Evolutionary conservation across 257 asterid genomes (phyloP).

Genomic region (Cinchona pubescens): DNA sequence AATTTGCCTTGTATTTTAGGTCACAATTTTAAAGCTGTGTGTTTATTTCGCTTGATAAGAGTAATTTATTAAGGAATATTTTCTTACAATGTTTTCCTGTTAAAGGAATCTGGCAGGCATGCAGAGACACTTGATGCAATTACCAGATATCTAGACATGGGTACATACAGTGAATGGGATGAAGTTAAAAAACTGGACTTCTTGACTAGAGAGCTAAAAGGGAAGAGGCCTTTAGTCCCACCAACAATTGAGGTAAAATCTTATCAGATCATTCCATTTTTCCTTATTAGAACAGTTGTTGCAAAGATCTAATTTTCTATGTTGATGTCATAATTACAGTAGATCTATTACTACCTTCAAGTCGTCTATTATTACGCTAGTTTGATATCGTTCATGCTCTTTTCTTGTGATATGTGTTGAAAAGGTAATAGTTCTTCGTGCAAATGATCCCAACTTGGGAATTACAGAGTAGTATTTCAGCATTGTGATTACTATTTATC

Average conservation of each 20-base stretch:
- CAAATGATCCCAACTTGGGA: not conserved
- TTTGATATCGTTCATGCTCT: not conserved
- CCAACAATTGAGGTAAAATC: constrained; percentile 76
- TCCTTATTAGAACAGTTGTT: not conserved
- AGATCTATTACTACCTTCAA: not conserved
- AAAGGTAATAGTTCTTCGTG: not conserved
- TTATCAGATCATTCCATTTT: not conserved
- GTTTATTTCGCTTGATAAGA: not conserved
- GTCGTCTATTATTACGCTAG: not conserved
- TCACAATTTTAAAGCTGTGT: not conserved
- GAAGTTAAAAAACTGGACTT: constrained; percentile 84
- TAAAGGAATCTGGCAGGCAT: constrained; percentile 90
- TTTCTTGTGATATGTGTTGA: not conserved
- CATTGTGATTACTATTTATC: not conserved
- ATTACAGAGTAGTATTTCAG: not conserved
- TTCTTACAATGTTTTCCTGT: constrained; percentile 24
- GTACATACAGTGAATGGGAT: constrained; percentile 91
- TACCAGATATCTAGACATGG: constrained; percentile 82
- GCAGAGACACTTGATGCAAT: constrained; percentile 91
- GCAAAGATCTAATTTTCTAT: not conserved
- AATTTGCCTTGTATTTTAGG: constrained; percentile 5
- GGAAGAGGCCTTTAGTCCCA: constrained; percentile 94
- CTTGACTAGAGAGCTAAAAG: constrained; percentile 81
- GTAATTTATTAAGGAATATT: not conserved
- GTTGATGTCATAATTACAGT: not conserved